A percentile compares a stretch with the other conserved stretches of the same genome.
phyloP scores from a whole-genome alignment of 176 grass and related monocot genomes.

The Hordeum marinum region DNA sequence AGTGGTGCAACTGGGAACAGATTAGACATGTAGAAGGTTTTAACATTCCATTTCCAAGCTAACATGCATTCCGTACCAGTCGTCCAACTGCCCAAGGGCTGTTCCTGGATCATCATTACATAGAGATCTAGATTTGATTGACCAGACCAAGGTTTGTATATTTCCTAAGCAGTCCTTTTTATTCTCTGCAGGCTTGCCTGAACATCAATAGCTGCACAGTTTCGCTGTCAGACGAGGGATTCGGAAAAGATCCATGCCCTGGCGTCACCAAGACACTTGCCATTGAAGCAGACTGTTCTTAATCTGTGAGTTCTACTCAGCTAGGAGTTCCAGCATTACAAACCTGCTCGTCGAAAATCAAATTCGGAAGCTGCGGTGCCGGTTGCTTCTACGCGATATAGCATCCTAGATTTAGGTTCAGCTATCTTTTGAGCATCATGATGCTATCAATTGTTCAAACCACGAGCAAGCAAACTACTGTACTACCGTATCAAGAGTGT shows the following conservation, averaged over 20 bases:
- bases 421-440: not conserved
- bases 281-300: slow-evolving; percentile 65
- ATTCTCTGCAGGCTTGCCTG: slow-evolving; percentile 55
- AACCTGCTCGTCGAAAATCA: not conserved
- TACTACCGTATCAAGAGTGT: too few species aligned
- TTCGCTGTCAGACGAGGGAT: slow-evolving; percentile 53
- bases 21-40: not conserved
- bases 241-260: slow-evolving; percentile 50
- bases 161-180: slow-evolving; percentile 19
- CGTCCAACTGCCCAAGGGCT: not conserved
- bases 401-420: slow-evolving; percentile 1
- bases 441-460: not conserved
- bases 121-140: slow-evolving; percentile 18
- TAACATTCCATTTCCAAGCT: slow-evolving; percentile 17
- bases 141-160: not conserved
- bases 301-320: slow-evolving; percentile 8
- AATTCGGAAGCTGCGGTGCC: not conserved
- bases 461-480: not conserved
- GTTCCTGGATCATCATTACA: not conserved
- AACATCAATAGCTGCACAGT: slow-evolving; percentile 50
- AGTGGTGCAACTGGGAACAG: slow-evolving; percentile 19
- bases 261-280: slow-evolving; percentile 77
- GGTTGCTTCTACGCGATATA: not conserved
- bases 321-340: not conserved
- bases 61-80: not conserved